Evolutionary conservation across 257 asterid species (phyloP).

Genomic region (Capsicum chinense): DNA sequence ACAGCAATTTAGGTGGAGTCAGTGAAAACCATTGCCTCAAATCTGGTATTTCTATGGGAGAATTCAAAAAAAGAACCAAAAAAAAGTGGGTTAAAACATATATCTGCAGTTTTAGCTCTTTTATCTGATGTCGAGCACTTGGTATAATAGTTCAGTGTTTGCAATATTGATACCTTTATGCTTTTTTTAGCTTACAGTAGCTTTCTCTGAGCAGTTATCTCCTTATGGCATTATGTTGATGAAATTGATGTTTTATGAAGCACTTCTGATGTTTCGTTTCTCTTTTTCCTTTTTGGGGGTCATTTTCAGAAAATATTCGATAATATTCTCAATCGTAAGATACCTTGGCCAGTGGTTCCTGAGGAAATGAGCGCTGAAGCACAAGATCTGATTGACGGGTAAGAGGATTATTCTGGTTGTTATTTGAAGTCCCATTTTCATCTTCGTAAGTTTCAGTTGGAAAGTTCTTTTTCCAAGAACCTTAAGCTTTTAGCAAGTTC

Average conservation of each 20-base stretch:
- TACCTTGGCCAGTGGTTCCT: conserved; percentile 92
- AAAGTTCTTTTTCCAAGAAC: conserved; percentile 3
- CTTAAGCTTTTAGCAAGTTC: conserved; percentile 1
- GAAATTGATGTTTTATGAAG: conserved; percentile 2
- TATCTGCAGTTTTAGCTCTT: conserved; percentile 13
- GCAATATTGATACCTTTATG: not conserved
- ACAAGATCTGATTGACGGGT: conserved; percentile 89
- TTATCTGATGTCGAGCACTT: not conserved
- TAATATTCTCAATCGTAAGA: conserved; percentile 93
- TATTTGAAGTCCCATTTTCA: not conserved
- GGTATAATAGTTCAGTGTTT: not conserved
- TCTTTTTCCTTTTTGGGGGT: conserved; percentile 26
- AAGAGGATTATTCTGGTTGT: conserved; percentile 40
- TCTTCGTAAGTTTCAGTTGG: not conserved
- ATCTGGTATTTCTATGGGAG: conserved; percentile 7
- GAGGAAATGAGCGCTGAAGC: conserved; percentile 93
- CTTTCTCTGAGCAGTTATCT: conserved; percentile 13
- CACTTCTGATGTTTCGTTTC: conserved; percentile 2
- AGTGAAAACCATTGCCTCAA: not conserved
- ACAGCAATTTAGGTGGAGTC: not conserved
- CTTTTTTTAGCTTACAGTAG: not conserved
- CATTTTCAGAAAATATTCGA: conserved; percentile 77
- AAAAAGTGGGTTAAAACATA: not conserved
- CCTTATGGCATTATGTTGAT: not conserved
- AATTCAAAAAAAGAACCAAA: not conserved